Base-by-base conservation (phyloP, 352 stramenopile species). In the Globisporangium alternatum region DNA sequence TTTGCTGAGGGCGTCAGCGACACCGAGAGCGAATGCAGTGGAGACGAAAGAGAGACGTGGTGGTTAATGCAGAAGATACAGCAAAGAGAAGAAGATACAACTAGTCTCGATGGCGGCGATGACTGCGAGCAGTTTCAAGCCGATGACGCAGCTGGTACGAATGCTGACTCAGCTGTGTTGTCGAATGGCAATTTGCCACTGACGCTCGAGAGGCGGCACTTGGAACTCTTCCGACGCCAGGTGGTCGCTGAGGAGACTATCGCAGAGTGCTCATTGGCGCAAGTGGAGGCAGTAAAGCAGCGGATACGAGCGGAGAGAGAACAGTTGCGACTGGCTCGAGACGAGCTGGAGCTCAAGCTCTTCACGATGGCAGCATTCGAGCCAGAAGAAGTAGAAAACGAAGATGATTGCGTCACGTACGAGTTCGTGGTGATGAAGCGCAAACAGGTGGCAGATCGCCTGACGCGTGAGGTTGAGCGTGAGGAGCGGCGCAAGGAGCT, bases 361-460 rank as follows among this genome's bases (percentile, higher is more conserved):
- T 53, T 53, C 47, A 33, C 47, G 22, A 31, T 53, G 47, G 22
- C 21, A 9, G 45, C 21, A n/a, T n/a, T 9, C 1, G 21, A 31
- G 12, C 21, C 19, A n/a, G 47, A 31, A 30, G n/a, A n/a, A n/a
- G n/a, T n/a, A n/a, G n/a, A n/a, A n/a, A n/a, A n/a, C n/a, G 47
- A 33, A 31, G 47, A 53, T n/a, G 45, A 52, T 4, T 3, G 12
- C 47, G 22, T 54, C 22, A 33, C 5, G 22, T 54, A 35, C 47
- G 47, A 54, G 47, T 54, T 54, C 5, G 47, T 54, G 47, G 47
- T 3, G 47, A 31, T 54, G 47, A 54, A 54, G 47, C 47, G 47
- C 47, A 28, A 22, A 33, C 47, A 54, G 28, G 47, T 54, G 47
- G 9, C 3, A 13, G 22, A 35, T 17, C 22, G 47, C 21, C 22